Evolutionary conservation across 192 early-diverging fungal genomes (phyloP), one percentile per base, ranked within the genome.

Genomic region (Umbelopsis sp.): DNA sequence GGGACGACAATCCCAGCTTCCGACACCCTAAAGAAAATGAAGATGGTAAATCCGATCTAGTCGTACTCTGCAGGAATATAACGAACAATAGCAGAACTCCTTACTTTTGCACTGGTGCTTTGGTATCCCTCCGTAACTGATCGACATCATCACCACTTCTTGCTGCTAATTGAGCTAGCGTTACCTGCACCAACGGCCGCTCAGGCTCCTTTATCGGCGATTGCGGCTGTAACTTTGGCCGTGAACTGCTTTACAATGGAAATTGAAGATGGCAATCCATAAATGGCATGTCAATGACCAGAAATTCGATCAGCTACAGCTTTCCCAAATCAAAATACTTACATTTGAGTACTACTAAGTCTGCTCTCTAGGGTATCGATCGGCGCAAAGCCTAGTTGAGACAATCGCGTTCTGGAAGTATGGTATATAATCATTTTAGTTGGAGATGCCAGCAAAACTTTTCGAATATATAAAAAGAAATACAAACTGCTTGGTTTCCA

Each of bases 1-100:
- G 80, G 80, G 14, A 81, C 66, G 4, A 73, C 24, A 10, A 81
- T 20, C 0, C 80, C 80, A 21, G 73, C 69, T 16, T 45, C 52
- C 11, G 80, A 75, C 10, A 74, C 32, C 10, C 80, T 81, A 26
- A 43, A 66, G 4, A 9, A 12, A 17, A 76, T 25, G 26, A 34
- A 6, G 0, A 6, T 41, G 7, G 38, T 41, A 6, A 41, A 11
- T 41, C 12, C 38, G n/a, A n/a, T n/a, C n/a, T n/a, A n/a, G n/a
- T n/a, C n/a, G n/a, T n/a, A n/a, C n/a, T n/a, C n/a, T n/a, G n/a
- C n/a, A n/a, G n/a, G n/a, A n/a, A n/a, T n/a, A n/a, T n/a, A n/a
- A n/a, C n/a, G n/a, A n/a, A n/a, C n/a, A 11, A 62, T 12, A 1
- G 5, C 12, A 29, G 1, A 25, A 0, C 4, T 2, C 25, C 56